Conservation (phyloP, 2,329 filamentous ascomycete species). For the Alternaria solani region DNA sequence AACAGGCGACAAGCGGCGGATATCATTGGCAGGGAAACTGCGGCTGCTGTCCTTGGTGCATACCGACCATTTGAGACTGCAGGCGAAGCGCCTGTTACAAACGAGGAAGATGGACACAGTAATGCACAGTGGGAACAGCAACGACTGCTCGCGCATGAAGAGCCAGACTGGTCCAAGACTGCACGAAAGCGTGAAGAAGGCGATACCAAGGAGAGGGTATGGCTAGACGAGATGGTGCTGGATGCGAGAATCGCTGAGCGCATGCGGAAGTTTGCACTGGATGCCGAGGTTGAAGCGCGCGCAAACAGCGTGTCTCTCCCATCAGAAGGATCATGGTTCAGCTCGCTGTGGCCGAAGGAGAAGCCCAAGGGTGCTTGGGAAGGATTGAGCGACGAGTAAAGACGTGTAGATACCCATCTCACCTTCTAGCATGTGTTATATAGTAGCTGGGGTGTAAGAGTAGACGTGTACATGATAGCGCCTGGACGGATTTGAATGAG, state of each 20-base stretch:
- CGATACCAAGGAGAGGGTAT: constrained; percentile 67
- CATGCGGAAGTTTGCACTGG: constrained; percentile 81
- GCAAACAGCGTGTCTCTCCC: constrained; percentile 51
- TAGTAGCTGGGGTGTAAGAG: constrained; percentile 34
- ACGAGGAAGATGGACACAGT: constrained; percentile 41
- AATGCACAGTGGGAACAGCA: constrained; percentile 67
- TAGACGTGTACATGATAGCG: constrained; percentile 40
- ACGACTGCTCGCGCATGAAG: constrained; percentile 71
- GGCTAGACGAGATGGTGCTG: constrained; percentile 76
- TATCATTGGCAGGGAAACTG: constrained; percentile 84
- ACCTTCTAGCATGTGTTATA: constrained; percentile 32
- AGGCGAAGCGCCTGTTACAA: constrained; percentile 38
- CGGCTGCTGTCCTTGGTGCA: constrained; percentile 76
- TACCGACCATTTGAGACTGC: constrained; percentile 56
- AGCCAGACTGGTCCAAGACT: constrained; percentile 85
- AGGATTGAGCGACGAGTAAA: constrained; percentile 40
- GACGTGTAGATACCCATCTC: constrained; percentile 26
- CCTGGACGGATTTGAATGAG: constrained; percentile 25
- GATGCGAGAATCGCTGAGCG: constrained; percentile 78
- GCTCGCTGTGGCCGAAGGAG: constrained; percentile 42
- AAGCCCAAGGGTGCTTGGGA: constrained; percentile 47
- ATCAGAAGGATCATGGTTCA: constrained; percentile 39
- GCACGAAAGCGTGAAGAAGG: constrained; percentile 65
- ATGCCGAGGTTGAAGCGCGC: constrained; percentile 72
- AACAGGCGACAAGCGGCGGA: constrained; percentile 87